Conservation (phyloP, 495 filamentous ascomycete genomes). For the Neurospora sublineolata region DNA sequence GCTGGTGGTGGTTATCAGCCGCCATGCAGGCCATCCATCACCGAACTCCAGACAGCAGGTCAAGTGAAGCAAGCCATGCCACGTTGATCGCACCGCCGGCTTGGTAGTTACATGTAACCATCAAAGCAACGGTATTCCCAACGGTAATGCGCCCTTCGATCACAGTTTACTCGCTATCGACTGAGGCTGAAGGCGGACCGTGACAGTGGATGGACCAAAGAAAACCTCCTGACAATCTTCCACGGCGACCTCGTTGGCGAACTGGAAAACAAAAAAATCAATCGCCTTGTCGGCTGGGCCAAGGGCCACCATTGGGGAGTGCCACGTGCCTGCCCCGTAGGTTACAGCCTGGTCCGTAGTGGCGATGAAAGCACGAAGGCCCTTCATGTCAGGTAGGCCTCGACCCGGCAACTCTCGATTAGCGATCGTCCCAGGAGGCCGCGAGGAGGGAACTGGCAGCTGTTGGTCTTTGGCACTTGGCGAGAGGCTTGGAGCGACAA, state of each 20-base stretch:
- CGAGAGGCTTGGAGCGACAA: slow-evolving; percentile 68
- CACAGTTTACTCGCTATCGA: not conserved
- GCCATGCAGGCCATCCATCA: not conserved
- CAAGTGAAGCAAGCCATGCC: not conserved
- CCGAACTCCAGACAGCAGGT: not conserved
- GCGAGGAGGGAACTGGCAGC: not conserved
- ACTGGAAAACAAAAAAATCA: slow-evolving; percentile 78
- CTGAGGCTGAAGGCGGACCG: not conserved
- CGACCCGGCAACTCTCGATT: slow-evolving; percentile 29
- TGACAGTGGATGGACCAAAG: slow-evolving; percentile 31
- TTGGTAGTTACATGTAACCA: not conserved
- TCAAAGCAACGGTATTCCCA: not conserved
- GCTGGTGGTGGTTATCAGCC: not conserved
- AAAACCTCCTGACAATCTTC: slow-evolving; percentile 88
- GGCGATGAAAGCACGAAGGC: slow-evolving; percentile 68
- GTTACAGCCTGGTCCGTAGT: slow-evolving; percentile 76
- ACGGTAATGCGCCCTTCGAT: not conserved
- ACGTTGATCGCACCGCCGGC: not conserved
- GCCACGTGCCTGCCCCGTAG: slow-evolving; percentile 88
- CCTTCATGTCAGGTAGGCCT: slow-evolving; percentile 63
- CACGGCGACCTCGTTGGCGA: slow-evolving; percentile 65
- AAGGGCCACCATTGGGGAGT: slow-evolving; percentile 90
- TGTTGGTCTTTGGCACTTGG: slow-evolving; percentile 25
- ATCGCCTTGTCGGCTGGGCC: slow-evolving; percentile 52
- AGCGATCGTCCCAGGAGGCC: not conserved